Evolutionary conservation across 2,329 filamentous ascomycete genomes (phyloP), one percentile per base, ranked within the genome.

Genomic region (Pseudonectria buxi): DNA sequence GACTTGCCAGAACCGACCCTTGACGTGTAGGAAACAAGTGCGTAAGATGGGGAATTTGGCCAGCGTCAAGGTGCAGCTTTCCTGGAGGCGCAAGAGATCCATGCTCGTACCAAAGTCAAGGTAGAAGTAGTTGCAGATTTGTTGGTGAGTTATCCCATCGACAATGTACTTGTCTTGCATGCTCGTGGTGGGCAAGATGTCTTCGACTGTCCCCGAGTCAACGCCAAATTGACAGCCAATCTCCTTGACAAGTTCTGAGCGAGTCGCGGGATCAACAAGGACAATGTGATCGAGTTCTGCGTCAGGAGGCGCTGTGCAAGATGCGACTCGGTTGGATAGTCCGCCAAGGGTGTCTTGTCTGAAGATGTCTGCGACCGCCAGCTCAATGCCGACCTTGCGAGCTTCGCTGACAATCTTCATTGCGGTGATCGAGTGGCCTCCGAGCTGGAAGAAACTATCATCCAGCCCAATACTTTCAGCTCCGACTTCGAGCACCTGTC

Each of bases 391-490:
- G 1, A 26, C 14, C 27, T 37, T 43, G n/a, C 44, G 32, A 12
- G 35, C 40, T 9, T 39, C 28, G 5, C 28, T 24, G 1, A 52
- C 51, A 0, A 50, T 36, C 25, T 40, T 49, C 38, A 55, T 55
- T 1, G 51, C 48, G 1, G 34, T 27, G 14, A 55, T 41, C 0
- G 54, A 57, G 28, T 55, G 43, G 2, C 54, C 54, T 3, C 54
- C 54, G 1, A 57, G 40, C 6, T 36, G 39, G 35, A 57, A 54
- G 33, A 57, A 57, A 14, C 43, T 42, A 28, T 53, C 46, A 14
- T 46, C 43, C 2, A 55, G 36, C 4, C 59, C 55, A 12, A 69
- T 63, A 0, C 24, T 28, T 1, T 29, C 14, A 4, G 41, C 33
- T 1, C 40, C n/a, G 2, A 50, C 14, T 3, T 28, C 24, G 7